Evolutionary conservation across 2,329 filamentous ascomycete genomes (phyloP), one percentile per base, ranked within the genome.

Genomic region (Pseudogymnoascus sp.): DNA sequence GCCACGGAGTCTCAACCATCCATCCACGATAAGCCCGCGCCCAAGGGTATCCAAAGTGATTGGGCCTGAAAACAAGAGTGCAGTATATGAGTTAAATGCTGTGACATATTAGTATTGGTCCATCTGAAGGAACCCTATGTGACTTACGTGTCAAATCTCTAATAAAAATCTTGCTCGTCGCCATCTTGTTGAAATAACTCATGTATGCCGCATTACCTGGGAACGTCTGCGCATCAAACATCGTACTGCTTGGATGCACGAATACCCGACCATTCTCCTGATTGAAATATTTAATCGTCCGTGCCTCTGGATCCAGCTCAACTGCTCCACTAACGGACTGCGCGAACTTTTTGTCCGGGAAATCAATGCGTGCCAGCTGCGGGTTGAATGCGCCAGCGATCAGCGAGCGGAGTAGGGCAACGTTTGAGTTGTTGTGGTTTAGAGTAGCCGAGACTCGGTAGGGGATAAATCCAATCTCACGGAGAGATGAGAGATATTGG

Each of bases 261-360:
- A 99, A 99, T 11, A 97, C 91, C 5, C 95, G 83, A 0, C 89
- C 90, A 68, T 89, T 90, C 69, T 92, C 89, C 71, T 90, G 87
- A 68, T 89, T 91, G 76, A 91, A 97, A 77, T 93, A 99, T 73
- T 92, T 95, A 76, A 99, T 97, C 2, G 89, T 90, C 62, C 87
- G 83, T 4, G 93, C 93, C 75, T 97, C 93, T 0, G 93, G 93
- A 72, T 99, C 95, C 5, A 97, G 81, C 73, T 95, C 93, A 1
- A 97, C 90, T 0, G 95, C 91, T 6, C 95, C 95, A 0, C 91
- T 90, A 67, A 96, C 85, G 2, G 90, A 91, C 37, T 87, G 86
- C 11, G 90, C 90, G 75, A 96, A 99, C 75, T 97, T 97, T 79
- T 96, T 96, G 77, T 96, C 91, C 0, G 95, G 95, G 69, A 97